Conservation (phyloP, 2,329 filamentous ascomycete genomes). For the Trichoderma citrinoviride region DNA sequence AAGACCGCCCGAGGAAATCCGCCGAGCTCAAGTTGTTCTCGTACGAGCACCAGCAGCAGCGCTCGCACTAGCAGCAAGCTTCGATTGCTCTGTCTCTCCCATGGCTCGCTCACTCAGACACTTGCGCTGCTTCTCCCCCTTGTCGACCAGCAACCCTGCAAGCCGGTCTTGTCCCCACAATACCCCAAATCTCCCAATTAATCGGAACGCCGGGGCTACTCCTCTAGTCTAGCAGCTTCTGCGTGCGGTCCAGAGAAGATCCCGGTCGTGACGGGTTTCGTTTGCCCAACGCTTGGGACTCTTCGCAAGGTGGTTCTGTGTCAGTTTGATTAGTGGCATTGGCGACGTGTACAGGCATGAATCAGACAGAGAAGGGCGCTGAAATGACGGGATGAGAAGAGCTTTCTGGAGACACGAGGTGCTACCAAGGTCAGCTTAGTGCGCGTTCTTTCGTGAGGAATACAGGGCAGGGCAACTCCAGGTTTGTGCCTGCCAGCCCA, state of each 20-base stretch:
- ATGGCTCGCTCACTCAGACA: background rate
- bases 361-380: background rate
- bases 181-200: slow-evolving; percentile 20
- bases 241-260: background rate
- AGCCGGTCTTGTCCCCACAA: slow-evolving; percentile 3
- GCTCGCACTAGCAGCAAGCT: background rate
- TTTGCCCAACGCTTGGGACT: slow-evolving; percentile 8
- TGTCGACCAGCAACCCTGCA: background rate
- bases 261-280: background rate
- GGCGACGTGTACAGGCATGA: slow-evolving; percentile 7
- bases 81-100: background rate
- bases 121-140: background rate
- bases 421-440: too few species aligned
- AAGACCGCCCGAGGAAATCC: background rate
- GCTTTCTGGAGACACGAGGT: background rate
- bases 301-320: background rate
- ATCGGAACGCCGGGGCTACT: slow-evolving; percentile 12
- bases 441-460: background rate
- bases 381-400: background rate
- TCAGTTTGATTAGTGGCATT: slow-evolving; percentile 13
- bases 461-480: too few species aligned
- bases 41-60: background rate
- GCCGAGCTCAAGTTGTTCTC: background rate
- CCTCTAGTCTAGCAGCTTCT: background rate
- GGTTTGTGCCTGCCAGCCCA: too few species aligned